Evolutionary conservation across 495 filamentous ascomycete species (phyloP), one percentile per base, ranked within the genome.

Genomic region (Xeromyces bisporus): DNA sequence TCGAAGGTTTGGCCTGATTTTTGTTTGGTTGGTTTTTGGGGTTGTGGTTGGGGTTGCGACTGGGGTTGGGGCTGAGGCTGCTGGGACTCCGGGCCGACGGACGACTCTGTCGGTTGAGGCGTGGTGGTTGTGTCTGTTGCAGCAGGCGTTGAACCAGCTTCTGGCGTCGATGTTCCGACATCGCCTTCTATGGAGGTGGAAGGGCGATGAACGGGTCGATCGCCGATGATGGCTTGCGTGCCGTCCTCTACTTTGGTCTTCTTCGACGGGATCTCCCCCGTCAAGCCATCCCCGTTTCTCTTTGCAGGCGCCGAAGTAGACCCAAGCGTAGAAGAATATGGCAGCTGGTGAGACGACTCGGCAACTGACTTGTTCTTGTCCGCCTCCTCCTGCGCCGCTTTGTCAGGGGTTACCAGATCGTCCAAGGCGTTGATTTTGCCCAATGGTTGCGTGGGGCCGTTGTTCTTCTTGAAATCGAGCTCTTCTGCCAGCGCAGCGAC

Each of bases 1-100:
- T 92, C 86, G 33, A 73, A 60, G 10, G 63, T 56, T 48, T 64
- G 71, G 35, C 48, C 64, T 34, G 44, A 63, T 21, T 21, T 21
- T 20, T 58, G 60, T 36, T 55, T 55, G 41, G 62, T 64, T 50
- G 49, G 48, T 20, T 58, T 61, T 36, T 55, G 56, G 41, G 62
- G 64, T 50, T 50, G 48, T 28, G 36, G 47, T n/a, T n/a, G n/a
- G 38, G 35, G 49, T 44, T 44, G 39, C 2, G 38, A 27, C 23
- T 36, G 33, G 13, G 40, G n/a, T 11, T 43, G 27, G 12, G 43
- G 29, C 18, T 46, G 37, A 3, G 46, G 26, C n/a, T n/a, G n/a
- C n/a, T n/a, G n/a, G n/a, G n/a, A n/a, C n/a, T n/a, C n/a, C n/a
- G n/a, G n/a, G n/a, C n/a, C n/a, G 9, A 21, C 20, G 5, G 20